A percentile compares a stretch with the other conserved stretches of the same genome.
Conservation (phyloP, 2,329 filamentous ascomycete species). For the Colletotrichum orbiculare region DNA sequence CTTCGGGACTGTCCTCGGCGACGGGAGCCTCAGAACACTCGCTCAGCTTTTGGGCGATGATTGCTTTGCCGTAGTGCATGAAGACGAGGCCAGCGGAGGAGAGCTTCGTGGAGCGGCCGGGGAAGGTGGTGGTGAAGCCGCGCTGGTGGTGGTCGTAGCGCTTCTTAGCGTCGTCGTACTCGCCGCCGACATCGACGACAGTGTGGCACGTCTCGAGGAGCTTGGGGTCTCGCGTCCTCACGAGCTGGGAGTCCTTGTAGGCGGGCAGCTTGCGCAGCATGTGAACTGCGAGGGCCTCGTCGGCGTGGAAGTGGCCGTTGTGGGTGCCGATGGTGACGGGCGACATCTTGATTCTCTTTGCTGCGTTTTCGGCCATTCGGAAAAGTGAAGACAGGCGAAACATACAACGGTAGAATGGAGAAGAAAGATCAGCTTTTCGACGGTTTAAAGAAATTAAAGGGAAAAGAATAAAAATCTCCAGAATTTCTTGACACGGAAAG, state of each 20-base stretch:
- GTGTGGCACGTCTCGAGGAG: slow-evolving; percentile 87
- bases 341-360: slow-evolving; percentile 85
- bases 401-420: slow-evolving; percentile 47
- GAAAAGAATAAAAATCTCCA: background rate
- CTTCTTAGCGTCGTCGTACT: slow-evolving; percentile 81
- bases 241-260: slow-evolving; percentile 78
- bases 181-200: slow-evolving; percentile 96
- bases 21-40: slow-evolving; percentile 59
- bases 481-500: slow-evolving; percentile 1
- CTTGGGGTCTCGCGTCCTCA: slow-evolving; percentile 88
- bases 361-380: slow-evolving; percentile 74
- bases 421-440: background rate
- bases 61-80: slow-evolving; percentile 90
- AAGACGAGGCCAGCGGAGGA: slow-evolving; percentile 95
- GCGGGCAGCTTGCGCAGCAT: slow-evolving; percentile 90
- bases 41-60: slow-evolving; percentile 72
- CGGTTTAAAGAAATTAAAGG: background rate
- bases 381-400: slow-evolving; percentile 50
- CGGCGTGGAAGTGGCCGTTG: slow-evolving; percentile 98
- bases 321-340: slow-evolving; percentile 83
- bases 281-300: slow-evolving; percentile 96
- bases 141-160: slow-evolving; percentile 99
- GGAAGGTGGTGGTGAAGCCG: slow-evolving; percentile 87
- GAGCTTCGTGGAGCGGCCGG: slow-evolving; percentile 85
- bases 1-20: slow-evolving; percentile 71